Evolutionary conservation across 1,139 yeast species (phyloP).

Genomic region (Lizanozyma gosingica): DNA sequence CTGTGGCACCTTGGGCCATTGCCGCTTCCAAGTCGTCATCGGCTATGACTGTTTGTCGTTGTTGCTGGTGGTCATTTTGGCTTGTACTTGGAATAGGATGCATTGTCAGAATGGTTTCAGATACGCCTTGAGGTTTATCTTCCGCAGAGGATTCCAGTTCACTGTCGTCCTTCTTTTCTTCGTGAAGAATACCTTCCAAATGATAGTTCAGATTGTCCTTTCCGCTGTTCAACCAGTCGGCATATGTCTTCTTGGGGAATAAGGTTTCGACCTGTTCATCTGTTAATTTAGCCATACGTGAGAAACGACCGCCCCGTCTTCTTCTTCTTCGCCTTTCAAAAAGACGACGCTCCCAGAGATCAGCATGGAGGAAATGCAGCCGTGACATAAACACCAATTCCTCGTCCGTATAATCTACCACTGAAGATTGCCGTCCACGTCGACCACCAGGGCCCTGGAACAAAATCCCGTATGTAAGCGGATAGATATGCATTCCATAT

Average conservation of each 20-base stretch:
- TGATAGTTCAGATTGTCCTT: constrained; percentile 27
- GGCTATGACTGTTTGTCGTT: not conserved
- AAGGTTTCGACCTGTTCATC: constrained; percentile 53
- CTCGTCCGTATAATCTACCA: not conserved
- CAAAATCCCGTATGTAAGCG: constrained; percentile 13
- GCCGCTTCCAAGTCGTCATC: constrained; percentile 14
- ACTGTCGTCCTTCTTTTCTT: constrained; percentile 20
- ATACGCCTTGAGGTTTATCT: not conserved
- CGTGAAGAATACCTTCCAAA: constrained; percentile 27
- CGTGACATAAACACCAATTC: not conserved
- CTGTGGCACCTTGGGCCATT: no score
- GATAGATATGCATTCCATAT: constrained; percentile 45
- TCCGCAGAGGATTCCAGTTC: not conserved
- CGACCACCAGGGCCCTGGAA: constrained; percentile 5
- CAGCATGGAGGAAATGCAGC: not conserved
- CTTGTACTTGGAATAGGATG: not conserved
- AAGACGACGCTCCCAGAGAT: not conserved
- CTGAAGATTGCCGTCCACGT: not conserved
- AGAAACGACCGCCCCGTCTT: constrained; percentile 29
- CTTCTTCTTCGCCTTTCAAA: constrained; percentile 18
- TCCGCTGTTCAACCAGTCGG: constrained; percentile 56
- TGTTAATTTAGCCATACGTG: constrained; percentile 46
- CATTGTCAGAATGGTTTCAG: no score
- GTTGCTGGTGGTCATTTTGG: not conserved
- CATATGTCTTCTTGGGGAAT: constrained; percentile 58